Evolutionary conservation across 1,139 yeast genomes (phyloP).

Genomic region (Keqinozyma sinolaborantium): DNA sequence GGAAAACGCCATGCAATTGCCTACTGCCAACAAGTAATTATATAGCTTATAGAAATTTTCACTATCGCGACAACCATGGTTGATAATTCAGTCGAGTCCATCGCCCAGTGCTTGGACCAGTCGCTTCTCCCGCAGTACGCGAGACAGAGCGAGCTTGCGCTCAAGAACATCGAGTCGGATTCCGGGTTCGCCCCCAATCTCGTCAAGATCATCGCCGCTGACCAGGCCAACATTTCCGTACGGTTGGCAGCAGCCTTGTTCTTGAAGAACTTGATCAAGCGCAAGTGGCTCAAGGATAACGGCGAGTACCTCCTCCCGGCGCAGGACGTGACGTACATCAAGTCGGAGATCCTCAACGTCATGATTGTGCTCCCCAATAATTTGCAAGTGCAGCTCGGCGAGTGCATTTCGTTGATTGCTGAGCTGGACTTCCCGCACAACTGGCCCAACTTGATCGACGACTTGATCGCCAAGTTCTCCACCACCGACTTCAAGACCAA

Average conservation of each 20-base stretch:
- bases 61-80: conserved; percentile 19
- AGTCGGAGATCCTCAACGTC: conserved; percentile 70
- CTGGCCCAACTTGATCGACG: conserved; percentile 81
- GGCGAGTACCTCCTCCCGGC: conserved; percentile 68
- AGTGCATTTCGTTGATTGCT: conserved; percentile 87
- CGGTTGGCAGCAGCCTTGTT: conserved; percentile 88
- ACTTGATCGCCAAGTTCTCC: conserved; percentile 62
- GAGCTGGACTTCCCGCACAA: conserved; percentile 92
- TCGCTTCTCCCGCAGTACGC: conserved; percentile 52
- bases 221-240: conserved; percentile 49
- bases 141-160: conserved; percentile 55
- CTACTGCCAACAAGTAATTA: conserved; percentile 15
- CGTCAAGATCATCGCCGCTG: conserved; percentile 73
- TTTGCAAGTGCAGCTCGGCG: conserved; percentile 89
- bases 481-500: conserved; percentile 68
- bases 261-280: conserved; percentile 80
- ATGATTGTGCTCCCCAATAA: conserved; percentile 78
- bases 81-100: conserved; percentile 36
- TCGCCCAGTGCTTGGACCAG: conserved; percentile 45
- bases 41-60: background rate
- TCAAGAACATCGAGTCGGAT: conserved; percentile 58
- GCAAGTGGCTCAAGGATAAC: conserved; percentile 89
- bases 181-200: conserved; percentile 76
- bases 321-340: conserved; percentile 65
- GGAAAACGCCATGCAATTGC: conserved; percentile 43